These are phyloP conservation scores for Phytophthora boehmeriae DNA, from an alignment of 352 stramenopile genomes.

Conservation along the genomic window DNA sequence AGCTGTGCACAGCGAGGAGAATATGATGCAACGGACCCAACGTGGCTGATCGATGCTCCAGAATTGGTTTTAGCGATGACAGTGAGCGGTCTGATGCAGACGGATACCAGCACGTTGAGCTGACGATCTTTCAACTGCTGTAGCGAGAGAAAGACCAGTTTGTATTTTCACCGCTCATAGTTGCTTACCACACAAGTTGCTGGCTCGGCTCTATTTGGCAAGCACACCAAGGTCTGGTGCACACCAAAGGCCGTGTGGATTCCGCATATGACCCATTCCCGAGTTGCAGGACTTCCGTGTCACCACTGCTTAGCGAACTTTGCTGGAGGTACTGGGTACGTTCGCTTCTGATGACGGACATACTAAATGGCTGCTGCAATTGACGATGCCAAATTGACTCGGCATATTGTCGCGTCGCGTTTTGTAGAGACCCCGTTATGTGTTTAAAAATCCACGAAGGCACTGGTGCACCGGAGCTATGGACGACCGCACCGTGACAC, in stretches of 20 bases:
- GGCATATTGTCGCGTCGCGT: conserved; percentile 11
- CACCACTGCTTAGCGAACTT: conserved; percentile 63
- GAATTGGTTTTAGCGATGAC: conserved; percentile 13
- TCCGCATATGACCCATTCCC: conserved; percentile 66
- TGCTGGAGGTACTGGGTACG: conserved; percentile 76
- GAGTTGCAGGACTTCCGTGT: conserved; percentile 78
- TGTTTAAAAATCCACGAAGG: conserved; percentile 74
- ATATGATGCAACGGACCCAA: conserved; percentile 54
- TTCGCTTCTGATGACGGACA: conserved; percentile 10
- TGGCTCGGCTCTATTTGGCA: conserved; percentile 79
- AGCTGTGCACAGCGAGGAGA: too few relatives aligned
- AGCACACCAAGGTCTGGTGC: conserved; percentile 69
- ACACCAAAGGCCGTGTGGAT: too few relatives aligned
- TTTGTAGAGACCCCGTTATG: conserved; percentile 47
- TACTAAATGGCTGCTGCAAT: conserved; percentile 6
- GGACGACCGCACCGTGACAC: conserved; percentile 47
- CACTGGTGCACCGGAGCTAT: conserved; percentile 65
- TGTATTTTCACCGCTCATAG: conserved; percentile 78
- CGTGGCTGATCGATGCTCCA: conserved; percentile 49
- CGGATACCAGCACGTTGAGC: conserved; percentile 68
- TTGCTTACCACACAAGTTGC: too few relatives aligned
- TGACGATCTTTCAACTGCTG: conserved; percentile 73
- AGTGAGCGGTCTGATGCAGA: too few relatives aligned
- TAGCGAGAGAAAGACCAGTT: conserved; percentile 67
- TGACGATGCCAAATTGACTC: conserved; percentile 12